phyloP scores from a whole-genome alignment of 768 basidiomycete species.

The Tylopilus rubrobrunneus region DNA sequence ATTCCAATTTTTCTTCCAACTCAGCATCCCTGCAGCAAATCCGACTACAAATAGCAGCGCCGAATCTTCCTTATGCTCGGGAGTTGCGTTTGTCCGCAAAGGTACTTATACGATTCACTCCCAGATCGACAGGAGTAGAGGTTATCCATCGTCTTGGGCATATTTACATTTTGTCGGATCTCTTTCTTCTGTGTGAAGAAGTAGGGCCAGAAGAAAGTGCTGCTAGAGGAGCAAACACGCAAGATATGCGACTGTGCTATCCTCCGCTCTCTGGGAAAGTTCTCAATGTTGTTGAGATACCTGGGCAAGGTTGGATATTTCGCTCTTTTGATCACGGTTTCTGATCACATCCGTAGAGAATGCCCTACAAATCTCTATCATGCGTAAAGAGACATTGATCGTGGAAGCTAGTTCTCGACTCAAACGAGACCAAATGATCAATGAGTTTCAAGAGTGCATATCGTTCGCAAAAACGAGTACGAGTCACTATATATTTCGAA shows the following conservation, averaged over 20 bases:
- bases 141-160: slow-evolving; percentile 76
- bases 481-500: slow-evolving; percentile 23
- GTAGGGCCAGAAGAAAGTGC: slow-evolving; percentile 66
- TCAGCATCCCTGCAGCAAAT: slow-evolving; percentile 57
- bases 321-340: background rate
- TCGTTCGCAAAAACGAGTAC: slow-evolving; percentile 72
- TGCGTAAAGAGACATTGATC: slow-evolving; percentile 82
- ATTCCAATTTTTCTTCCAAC: background rate
- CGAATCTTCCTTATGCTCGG: slow-evolving; percentile 72
- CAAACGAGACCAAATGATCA: slow-evolving; percentile 58
- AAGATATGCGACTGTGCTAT: slow-evolving; percentile 91
- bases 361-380: slow-evolving; percentile 70
- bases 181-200: slow-evolving; percentile 87
- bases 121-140: slow-evolving; percentile 69
- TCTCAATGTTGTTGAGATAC: slow-evolving; percentile 61
- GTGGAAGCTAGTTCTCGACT: slow-evolving; percentile 58
- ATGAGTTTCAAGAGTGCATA: slow-evolving; percentile 79
- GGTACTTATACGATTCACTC: slow-evolving; percentile 72
- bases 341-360: slow-evolving; percentile 49
- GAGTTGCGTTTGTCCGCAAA: slow-evolving; percentile 70
- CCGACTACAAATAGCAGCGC: slow-evolving; percentile 84
- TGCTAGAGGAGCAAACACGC: slow-evolving; percentile 47
- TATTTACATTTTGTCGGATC: slow-evolving; percentile 86
- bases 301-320: slow-evolving; percentile 51
- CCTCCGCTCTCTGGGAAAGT: slow-evolving; percentile 96